Conservation (phyloP, 176 grass and related monocot genomes). For the Tillandsia leiboldiana region DNA sequence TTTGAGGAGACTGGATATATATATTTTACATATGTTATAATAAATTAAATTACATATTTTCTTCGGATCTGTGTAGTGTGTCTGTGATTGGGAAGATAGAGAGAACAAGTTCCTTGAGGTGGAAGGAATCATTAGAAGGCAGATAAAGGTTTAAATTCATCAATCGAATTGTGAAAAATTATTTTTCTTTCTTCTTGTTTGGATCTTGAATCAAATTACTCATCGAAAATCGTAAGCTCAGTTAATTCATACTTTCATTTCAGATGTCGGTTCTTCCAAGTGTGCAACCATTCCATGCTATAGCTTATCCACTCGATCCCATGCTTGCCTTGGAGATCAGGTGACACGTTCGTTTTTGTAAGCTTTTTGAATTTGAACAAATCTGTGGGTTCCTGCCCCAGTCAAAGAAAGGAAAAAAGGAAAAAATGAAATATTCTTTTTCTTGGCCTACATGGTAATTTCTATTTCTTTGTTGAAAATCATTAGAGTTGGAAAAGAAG, state of each 20-base stretch:
- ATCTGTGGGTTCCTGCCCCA: too few species aligned
- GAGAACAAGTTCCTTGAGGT: conserved; percentile 62
- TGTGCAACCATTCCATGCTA: conserved; percentile 96
- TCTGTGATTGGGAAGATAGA: conserved; percentile 88
- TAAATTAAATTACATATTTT: not conserved
- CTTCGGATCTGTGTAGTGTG: conserved; percentile 42
- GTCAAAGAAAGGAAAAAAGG: too few species aligned
- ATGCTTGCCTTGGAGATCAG: conserved; percentile 84
- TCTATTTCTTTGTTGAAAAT: not conserved
- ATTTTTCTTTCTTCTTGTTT: not conserved
- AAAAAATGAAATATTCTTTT: too few species aligned
- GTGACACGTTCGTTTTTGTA: conserved; percentile 12
- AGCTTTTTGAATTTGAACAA: not conserved
- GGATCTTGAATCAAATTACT: too few species aligned
- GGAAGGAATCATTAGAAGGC: conserved; percentile 76
- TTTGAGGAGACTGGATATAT: too few species aligned
- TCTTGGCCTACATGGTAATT: too few species aligned
- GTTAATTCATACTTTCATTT: not conserved
- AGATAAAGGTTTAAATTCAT: conserved; percentile 53
- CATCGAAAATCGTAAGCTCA: too few species aligned
- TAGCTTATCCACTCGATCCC: conserved; percentile 79
- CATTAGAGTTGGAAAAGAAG: too few species aligned
- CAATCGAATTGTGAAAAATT: not conserved
- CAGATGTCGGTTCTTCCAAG: conserved; percentile 53
- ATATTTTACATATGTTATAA: too few species aligned